Evolutionary conservation across 2,329 filamentous ascomycete species (phyloP).

Genomic region (Cryphonectria japonica): DNA sequence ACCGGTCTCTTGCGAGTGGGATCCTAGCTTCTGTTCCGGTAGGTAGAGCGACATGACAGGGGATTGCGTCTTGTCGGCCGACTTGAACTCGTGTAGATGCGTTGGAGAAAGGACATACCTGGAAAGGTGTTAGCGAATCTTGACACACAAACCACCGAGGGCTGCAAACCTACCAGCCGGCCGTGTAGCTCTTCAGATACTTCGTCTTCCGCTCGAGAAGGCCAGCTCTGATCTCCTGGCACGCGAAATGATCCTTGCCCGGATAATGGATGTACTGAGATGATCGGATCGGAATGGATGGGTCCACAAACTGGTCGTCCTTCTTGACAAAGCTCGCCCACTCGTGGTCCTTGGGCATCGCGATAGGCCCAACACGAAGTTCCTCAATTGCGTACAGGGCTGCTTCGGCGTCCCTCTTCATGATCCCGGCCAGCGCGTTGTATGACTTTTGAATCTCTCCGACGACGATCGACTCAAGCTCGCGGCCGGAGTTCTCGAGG

Average conservation of each 20-base stretch:
- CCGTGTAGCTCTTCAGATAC: constrained; percentile 95
- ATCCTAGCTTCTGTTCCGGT: constrained; percentile 92
- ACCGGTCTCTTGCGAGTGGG: constrained; percentile 79
- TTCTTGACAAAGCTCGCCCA: constrained; percentile 82
- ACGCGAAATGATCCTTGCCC: constrained; percentile 80
- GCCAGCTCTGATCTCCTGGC: constrained; percentile 85
- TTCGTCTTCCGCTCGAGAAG: constrained; percentile 98
- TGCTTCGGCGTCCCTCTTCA: constrained; percentile 88
- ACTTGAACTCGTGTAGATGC: constrained; percentile 98
- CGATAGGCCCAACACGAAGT: constrained; percentile 80
- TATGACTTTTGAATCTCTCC: constrained; percentile 98
- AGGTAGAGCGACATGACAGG: constrained; percentile 97
- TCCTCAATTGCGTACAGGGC: constrained; percentile 78
- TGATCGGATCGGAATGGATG: constrained; percentile 75
- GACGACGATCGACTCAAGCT: constrained; percentile 94
- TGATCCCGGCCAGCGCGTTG: constrained; percentile 87
- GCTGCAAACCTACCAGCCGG: constrained; percentile 73
- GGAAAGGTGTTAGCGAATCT: constrained; percentile 11
- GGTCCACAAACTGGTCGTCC: constrained; percentile 87
- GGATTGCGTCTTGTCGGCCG: constrained; percentile 87
- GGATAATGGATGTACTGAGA: constrained; percentile 88
- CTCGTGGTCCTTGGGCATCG: constrained; percentile 93
- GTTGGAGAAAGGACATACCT: constrained; percentile 97
- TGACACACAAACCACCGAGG: neutral
- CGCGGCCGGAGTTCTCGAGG: constrained; percentile 88